These are phyloP conservation scores for Pouteria campechiana DNA, from an alignment of 179 eudicot genomes.

Conservation along the genomic window DNA sequence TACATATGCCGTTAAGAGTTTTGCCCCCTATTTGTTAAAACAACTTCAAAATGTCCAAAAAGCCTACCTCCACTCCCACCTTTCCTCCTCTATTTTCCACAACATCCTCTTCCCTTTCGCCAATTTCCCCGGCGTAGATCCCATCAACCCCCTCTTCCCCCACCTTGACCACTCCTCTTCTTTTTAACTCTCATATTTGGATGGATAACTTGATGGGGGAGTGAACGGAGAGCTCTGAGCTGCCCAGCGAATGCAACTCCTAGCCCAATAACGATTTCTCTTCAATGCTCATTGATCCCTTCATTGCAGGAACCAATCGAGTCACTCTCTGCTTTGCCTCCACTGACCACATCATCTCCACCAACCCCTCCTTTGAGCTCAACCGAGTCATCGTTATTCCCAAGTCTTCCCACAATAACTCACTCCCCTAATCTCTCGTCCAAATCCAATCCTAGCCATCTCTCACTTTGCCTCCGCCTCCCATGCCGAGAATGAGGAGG, in stretches of 20 bases:
- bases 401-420: constrained; percentile 27
- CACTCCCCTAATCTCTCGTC: neutral
- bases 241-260: constrained; percentile 32
- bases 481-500: too few relatives aligned
- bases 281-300: constrained; percentile 40
- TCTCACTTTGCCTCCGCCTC: constrained; percentile 11
- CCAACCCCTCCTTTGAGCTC: constrained; percentile 56
- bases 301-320: constrained; percentile 29
- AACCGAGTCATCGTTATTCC: constrained; percentile 32
- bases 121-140: constrained; percentile 17
- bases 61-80: too few relatives aligned
- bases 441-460: constrained; percentile 13
- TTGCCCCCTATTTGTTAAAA: too few relatives aligned
- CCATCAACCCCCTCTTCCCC: constrained; percentile 43
- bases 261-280: constrained; percentile 39
- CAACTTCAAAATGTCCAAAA: too few relatives aligned
- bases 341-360: too few relatives aligned
- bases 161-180: constrained; percentile 26
- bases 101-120: constrained; percentile 46
- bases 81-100: constrained; percentile 11
- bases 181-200: constrained; percentile 60
- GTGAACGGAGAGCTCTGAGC: constrained; percentile 22
- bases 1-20: too few relatives aligned
- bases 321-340: constrained; percentile 16
- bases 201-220: constrained; percentile 73